These are phyloP conservation scores for Wickerhamiella allomyrinae DNA, from an alignment of 805 yeast species.

Conservation along the genomic window DNA sequence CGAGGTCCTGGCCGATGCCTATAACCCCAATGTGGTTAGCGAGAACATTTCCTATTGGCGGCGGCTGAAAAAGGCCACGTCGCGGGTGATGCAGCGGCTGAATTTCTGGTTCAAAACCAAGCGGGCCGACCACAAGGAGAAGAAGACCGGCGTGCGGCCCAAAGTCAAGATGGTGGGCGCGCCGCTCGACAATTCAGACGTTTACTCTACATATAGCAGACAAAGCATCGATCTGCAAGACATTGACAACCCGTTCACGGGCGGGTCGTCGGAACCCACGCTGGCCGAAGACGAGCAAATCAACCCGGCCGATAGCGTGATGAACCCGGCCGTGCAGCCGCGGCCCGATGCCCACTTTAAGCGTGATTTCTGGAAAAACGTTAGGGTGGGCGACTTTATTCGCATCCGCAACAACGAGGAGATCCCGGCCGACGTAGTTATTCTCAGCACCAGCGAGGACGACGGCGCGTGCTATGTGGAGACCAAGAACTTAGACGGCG, in stretches of 20 bases:
- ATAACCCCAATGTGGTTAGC: constrained; percentile 44
- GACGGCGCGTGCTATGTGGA: constrained; percentile 62
- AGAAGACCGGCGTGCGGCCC: constrained; percentile 16
- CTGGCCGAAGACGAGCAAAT: constrained; percentile 1
- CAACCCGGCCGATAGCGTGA: constrained; percentile 14
- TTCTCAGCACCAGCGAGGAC: constrained; percentile 54
- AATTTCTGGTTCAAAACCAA: constrained; percentile 15
- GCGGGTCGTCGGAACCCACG: not conserved
- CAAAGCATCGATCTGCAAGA: constrained; percentile 11
- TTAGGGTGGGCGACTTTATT: constrained; percentile 62
- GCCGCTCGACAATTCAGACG: constrained; percentile 11
- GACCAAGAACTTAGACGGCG: constrained; percentile 62
- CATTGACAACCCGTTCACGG: constrained; percentile 10
- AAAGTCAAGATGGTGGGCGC: constrained; percentile 9
- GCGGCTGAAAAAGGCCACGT: constrained; percentile 42
- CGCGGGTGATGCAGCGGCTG: constrained; percentile 14
- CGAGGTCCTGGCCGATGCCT: constrained; percentile 41
- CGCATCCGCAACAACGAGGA: constrained; percentile 59
- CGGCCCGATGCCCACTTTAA: constrained; percentile 31
- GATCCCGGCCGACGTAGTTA: constrained; percentile 63
- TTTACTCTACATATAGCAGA: constrained; percentile 13
- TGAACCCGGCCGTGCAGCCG: constrained; percentile 19
- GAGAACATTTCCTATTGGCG: constrained; percentile 55
- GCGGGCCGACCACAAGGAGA: constrained; percentile 14
- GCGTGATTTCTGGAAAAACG: constrained; percentile 56